A percentile compares a stretch with the other conserved stretches of the same genome.
Conservation (phyloP, 169 alveolate species). For the Plasmodium inui region DNA sequence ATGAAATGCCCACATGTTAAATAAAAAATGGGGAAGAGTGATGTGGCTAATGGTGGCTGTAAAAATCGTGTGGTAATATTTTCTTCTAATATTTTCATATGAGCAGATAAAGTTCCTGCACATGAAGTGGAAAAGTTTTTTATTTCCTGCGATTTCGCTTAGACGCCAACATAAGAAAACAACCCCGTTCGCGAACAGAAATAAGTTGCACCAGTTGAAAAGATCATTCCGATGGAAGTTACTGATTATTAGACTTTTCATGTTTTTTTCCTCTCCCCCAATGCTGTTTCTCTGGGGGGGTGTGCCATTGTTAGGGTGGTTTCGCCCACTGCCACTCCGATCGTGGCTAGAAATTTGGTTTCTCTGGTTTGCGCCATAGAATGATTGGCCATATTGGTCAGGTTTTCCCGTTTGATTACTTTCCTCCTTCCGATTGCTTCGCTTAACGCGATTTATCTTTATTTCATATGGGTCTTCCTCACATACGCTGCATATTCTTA, state of each 20-base stretch:
- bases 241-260: conserved; percentile 13
- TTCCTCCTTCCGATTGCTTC: not conserved
- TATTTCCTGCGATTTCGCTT: conserved; percentile 66
- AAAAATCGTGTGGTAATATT: conserved; percentile 80
- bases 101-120: conserved; percentile 82
- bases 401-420: not conserved
- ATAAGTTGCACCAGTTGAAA: conserved; percentile 69
- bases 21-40: conserved; percentile 74
- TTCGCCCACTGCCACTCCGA: not conserved
- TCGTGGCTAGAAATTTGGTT: not conserved
- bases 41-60: conserved; percentile 81
- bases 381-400: not conserved
- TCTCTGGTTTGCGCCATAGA: not conserved
- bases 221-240: conserved; percentile 11
- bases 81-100: conserved; percentile 69
- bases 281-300: not conserved
- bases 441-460: conserved; percentile 56
- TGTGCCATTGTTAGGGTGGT: not conserved
- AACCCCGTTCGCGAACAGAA: conserved; percentile 76
- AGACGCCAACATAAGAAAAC: conserved; percentile 81
- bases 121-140: conserved; percentile 80
- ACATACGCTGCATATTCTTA: not conserved
- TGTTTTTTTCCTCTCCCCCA: conserved; percentile 19
- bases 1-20: conserved; percentile 74
- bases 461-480: conserved; percentile 29